These are phyloP conservation scores for Chondrus crispus DNA, from an alignment of 23 red algal genomes.

Conservation along the genomic window DNA sequence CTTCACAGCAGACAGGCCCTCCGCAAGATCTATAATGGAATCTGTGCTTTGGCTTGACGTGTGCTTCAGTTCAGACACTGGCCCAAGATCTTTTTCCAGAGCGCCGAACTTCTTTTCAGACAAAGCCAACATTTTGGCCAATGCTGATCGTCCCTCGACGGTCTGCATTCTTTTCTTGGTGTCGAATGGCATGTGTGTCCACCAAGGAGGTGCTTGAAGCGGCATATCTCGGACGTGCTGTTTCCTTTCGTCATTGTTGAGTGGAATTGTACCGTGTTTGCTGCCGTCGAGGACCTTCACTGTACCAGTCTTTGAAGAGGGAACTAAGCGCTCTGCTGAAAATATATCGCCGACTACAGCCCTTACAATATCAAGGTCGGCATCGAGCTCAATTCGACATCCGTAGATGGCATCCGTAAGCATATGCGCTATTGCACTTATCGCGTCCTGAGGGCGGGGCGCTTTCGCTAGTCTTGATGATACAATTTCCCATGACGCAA, in stretches of 20 bases:
- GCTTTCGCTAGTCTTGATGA: neutral
- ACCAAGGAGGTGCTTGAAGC: constrained; percentile 13
- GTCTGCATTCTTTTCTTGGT: neutral
- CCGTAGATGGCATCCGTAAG: constrained; percentile 37
- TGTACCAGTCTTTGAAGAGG: neutral
- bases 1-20: neutral
- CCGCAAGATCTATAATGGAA: neutral
- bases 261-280: constrained; percentile 2
- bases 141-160: neutral
- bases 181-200: constrained; percentile 35
- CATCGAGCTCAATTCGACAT: constrained; percentile 31
- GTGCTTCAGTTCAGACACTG: neutral
- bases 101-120: neutral
- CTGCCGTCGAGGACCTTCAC: neutral
- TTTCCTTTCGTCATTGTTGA: neutral
- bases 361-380: constrained; percentile 42
- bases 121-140: neutral
- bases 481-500: constrained; percentile 13
- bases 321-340: neutral
- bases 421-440: neutral
- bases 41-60: neutral
- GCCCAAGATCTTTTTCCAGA: neutral
- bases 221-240: neutral
- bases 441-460: neutral
- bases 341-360: constrained; percentile 35